Conservation (phyloP, 306 rosid genomes). For the Benincasa hispida region DNA sequence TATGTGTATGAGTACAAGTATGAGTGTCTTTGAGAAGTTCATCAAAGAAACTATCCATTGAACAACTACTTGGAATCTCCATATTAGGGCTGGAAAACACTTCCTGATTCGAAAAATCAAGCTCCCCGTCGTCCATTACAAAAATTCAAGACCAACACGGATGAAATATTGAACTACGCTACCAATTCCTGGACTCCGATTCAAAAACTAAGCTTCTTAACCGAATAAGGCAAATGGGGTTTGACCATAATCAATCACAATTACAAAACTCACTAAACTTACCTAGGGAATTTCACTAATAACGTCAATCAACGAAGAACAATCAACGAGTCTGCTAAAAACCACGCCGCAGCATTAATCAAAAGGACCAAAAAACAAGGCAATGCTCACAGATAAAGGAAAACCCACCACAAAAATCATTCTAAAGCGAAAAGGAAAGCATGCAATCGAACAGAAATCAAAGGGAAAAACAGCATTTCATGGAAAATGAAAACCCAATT, state of each 20-base stretch:
- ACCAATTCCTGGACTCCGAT: not conserved
- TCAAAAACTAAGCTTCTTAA: not conserved
- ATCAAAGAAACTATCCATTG: constrained; percentile 79
- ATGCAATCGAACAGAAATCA: not conserved
- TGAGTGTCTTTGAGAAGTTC: constrained; percentile 65
- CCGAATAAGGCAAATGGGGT: not conserved
- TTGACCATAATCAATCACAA: not conserved
- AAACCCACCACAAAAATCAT: not conserved
- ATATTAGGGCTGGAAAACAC: constrained; percentile 49
- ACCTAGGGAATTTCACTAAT: not conserved
- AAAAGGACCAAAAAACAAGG: not conserved
- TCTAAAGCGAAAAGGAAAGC: not conserved
- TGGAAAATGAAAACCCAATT: not conserved
- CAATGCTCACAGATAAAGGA: not conserved
- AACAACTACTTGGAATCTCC: constrained; percentile 57
- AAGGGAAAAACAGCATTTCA: not conserved
- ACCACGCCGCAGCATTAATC: not conserved
- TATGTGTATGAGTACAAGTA: constrained; percentile 89
- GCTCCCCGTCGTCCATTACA: constrained; percentile 67
- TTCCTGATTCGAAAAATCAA: constrained; percentile 12
- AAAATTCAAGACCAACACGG: not conserved
- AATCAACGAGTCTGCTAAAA: not conserved
- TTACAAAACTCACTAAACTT: not conserved
- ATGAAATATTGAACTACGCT: not conserved
- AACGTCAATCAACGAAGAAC: not conserved